Base-by-base conservation (phyloP, 257 asterid species). In the Ehretia macrophylla region DNA sequence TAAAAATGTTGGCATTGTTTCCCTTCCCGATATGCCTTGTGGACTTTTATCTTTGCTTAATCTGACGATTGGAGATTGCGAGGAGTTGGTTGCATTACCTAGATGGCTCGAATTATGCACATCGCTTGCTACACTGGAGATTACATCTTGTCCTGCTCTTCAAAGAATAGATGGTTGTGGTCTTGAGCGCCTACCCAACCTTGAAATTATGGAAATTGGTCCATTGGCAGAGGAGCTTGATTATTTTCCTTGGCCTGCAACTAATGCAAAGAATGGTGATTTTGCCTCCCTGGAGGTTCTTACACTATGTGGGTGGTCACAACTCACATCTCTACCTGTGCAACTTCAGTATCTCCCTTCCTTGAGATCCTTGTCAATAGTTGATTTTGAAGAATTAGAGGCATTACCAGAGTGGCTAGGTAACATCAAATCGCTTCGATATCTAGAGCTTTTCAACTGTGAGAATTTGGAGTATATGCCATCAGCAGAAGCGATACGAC, bases 401-500 rank as follows among this genome's bases (percentile, higher is more conserved):
- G 42, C 60, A 55, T 67, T 71, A 23, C 72, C 72, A 4, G 69
- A 75, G 8, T 75, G 77, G 77, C 23, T 75, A 4, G 46, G 74
- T 45, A 32, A 38, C 67, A 42, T 71, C 10, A 17, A 17, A 14
- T 42, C 62, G n/a, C 64, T 71, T 14, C 22, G 8, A 11, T 11
- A 14, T 1, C 10, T 66, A 19, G 0, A 0, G 0, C 14, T 60
- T 49, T 0, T 0, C 4, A 0, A 0, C 0, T 65, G 72, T 47
- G 0, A 18, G 6, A 55, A 50, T 10, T 66, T 72, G 11, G 55
- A 16, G 13, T 39, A 61, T 22, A 46, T 66, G 14, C 72, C 66
- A 14, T 32, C 77, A 3, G 35, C 27, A 3, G 62, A 61, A 44
- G 68, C 65, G 14, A 47, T 65, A 35, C 51, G 40, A 39, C 14